Percentiles rank a stretch among this genome's conserved stretches.
Conservation (phyloP, 2,329 filamentous ascomycete genomes). For the Fusarium nurragi region DNA sequence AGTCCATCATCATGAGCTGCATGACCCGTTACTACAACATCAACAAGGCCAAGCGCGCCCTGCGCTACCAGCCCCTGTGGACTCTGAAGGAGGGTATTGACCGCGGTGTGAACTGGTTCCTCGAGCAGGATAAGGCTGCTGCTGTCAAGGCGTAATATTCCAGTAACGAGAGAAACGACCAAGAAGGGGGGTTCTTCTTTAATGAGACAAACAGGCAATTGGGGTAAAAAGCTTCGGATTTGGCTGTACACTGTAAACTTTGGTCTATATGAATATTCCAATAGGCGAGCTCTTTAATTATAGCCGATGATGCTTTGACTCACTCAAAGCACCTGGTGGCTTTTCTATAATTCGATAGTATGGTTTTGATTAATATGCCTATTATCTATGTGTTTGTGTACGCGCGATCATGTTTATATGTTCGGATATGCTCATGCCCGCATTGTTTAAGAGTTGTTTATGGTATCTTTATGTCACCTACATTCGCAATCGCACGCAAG, state of each 20-base stretch:
- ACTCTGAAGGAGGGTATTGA: slow-evolving; percentile 71
- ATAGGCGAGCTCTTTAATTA: slow-evolving; percentile 22
- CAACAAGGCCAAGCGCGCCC: slow-evolving; percentile 74
- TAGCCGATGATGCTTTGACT: not conserved
- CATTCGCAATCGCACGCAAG: not conserved
- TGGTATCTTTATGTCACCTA: not conserved
- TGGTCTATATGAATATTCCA: slow-evolving; percentile 14
- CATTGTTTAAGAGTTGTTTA: not conserved
- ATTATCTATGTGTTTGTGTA: no score
- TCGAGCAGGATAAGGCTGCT: slow-evolving; percentile 59
- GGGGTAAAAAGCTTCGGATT: slow-evolving; percentile 6
- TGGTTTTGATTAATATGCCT: not conserved
- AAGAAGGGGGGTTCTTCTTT: slow-evolving; percentile 4
- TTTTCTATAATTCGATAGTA: not conserved
- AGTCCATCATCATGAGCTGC: slow-evolving; percentile 72
- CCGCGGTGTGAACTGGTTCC: slow-evolving; percentile 63
- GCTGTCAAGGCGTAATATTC: slow-evolving; percentile 37
- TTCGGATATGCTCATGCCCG: not conserved
- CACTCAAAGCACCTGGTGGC: not conserved
- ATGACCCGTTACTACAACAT: slow-evolving; percentile 85
- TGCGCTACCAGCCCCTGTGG: slow-evolving; percentile 76
- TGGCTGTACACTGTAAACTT: slow-evolving; percentile 10
- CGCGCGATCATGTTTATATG: not conserved
- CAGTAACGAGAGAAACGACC: not conserved
- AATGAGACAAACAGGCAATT: slow-evolving; percentile 4